These are phyloP conservation scores for Leccinum brunneo-olivaceum DNA, from an alignment of 1,284 basidiomycete species.

Conservation along the genomic window DNA sequence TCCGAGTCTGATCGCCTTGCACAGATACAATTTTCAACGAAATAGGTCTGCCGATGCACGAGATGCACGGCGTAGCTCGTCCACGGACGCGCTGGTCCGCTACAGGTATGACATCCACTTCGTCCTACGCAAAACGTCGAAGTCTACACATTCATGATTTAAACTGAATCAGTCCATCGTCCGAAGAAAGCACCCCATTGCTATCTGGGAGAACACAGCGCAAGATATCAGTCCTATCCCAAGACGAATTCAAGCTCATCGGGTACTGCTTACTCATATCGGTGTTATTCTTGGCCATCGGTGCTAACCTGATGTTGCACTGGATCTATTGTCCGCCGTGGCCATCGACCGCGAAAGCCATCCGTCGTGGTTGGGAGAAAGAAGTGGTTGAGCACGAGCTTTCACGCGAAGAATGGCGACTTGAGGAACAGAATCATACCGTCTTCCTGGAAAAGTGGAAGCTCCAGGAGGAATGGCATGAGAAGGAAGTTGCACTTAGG, in stretches of 20 bases:
- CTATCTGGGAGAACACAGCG: neutral
- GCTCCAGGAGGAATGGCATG: constrained; percentile 11
- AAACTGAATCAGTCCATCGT: neutral
- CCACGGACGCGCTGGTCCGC: neutral
- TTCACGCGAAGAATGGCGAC: constrained; percentile 6
- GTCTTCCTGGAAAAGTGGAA: constrained; percentile 7
- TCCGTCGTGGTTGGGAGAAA: constrained; percentile 14
- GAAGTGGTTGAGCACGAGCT: constrained; percentile 1
- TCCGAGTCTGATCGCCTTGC: neutral
- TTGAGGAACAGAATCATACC: constrained; percentile 8
- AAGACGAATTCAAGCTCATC: neutral
- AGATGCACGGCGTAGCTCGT: neutral
- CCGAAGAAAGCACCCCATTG: constrained; percentile 9
- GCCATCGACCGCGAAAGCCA: constrained; percentile 4
- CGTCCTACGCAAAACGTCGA: no score
- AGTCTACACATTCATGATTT: neutral
- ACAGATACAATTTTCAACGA: neutral
- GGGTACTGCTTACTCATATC: neutral
- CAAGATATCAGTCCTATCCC: neutral
- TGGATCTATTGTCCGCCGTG: constrained; percentile 12
- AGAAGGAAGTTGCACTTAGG: constrained; percentile 5
- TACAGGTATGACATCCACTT: no score
- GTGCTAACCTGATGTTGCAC: constrained; percentile 4
- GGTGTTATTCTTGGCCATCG: neutral
- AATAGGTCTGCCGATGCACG: neutral